These are phyloP conservation scores for Chlamydomonas sphaeroides DNA, from an alignment of 139 green algal species.

Conservation along the genomic window DNA sequence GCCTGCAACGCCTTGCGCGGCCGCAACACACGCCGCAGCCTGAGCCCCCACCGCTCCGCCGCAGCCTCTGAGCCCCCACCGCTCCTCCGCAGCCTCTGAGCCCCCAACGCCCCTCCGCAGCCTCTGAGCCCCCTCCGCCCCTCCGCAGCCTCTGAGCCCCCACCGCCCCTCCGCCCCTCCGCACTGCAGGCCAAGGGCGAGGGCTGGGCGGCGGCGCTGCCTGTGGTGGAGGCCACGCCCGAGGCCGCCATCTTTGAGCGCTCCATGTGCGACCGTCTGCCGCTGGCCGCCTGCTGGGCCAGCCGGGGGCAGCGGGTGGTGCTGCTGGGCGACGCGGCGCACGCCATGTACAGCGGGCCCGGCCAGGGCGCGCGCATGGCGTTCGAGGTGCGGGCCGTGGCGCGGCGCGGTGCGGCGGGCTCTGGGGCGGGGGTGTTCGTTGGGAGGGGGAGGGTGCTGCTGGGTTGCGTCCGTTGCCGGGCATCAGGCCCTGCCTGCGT, in stretches of 20 bases:
- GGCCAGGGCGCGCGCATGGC: constrained; percentile 56
- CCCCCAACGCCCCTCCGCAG: too few relatives aligned
- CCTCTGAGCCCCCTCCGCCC: too few relatives aligned
- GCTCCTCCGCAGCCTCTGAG: too few relatives aligned
- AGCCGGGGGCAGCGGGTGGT: constrained; percentile 41
- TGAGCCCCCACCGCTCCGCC: too few relatives aligned
- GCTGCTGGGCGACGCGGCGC: constrained; percentile 62
- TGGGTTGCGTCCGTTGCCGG: too few relatives aligned
- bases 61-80: too few relatives aligned
- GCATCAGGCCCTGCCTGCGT: too few relatives aligned
- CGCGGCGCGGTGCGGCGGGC: too few relatives aligned
- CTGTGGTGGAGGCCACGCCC: constrained; percentile 46
- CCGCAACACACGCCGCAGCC: too few relatives aligned
- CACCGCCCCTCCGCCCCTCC: background rate
- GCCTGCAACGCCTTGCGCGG: too few relatives aligned
- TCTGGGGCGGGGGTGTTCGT: too few relatives aligned
- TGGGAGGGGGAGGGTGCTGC: too few relatives aligned
- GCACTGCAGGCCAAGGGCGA: background rate
- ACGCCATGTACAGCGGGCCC: constrained; percentile 61
- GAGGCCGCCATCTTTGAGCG: constrained; percentile 65
- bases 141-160: background rate
- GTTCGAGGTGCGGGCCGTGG: constrained; percentile 64
- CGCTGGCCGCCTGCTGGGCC: constrained; percentile 40
- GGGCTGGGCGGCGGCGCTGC: background rate
- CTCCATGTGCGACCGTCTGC: constrained; percentile 47